Evolutionary conservation across 768 basidiomycete species (phyloP).

Genomic region (Panellus pusillus): DNA sequence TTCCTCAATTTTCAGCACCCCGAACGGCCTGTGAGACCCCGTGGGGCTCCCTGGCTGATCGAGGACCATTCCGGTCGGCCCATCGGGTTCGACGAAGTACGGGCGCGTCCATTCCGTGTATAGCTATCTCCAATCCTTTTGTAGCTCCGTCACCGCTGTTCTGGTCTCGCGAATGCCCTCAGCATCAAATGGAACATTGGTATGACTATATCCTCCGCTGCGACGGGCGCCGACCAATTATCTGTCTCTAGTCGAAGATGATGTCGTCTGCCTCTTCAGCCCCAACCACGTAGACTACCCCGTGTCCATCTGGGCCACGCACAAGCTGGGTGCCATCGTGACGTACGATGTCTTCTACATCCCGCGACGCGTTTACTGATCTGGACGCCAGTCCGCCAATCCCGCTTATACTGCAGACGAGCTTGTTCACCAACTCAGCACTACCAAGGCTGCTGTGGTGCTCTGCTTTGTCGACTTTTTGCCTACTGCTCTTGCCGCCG

Average conservation of each 20-base stretch:
- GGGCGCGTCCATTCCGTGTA: conserved; percentile 6
- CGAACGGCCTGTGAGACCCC: conserved; percentile 45
- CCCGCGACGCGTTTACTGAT: conserved; percentile 3
- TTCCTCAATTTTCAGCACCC: conserved; percentile 48
- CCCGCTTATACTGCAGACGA: conserved; percentile 60
- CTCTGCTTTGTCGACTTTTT: conserved; percentile 48
- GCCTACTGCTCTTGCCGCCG: conserved; percentile 45
- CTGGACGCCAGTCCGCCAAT: conserved; percentile 50
- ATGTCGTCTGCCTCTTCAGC: conserved; percentile 63
- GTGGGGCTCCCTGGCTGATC: conserved; percentile 54
- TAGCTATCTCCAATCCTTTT: not conserved
- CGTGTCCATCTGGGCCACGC: conserved; percentile 57
- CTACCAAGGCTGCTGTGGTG: conserved; percentile 47
- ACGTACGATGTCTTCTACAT: conserved; percentile 36
- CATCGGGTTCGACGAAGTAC: conserved; percentile 50
- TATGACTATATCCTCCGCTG: conserved; percentile 24
- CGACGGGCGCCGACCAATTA: not conserved
- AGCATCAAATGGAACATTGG: conserved; percentile 48
- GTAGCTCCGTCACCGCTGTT: conserved; percentile 44
- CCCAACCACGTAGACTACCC: conserved; percentile 69
- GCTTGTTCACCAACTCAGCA: conserved; percentile 54
- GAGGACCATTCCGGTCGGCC: conserved; percentile 52
- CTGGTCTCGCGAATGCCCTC: conserved; percentile 55
- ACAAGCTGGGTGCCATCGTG: conserved; percentile 56
- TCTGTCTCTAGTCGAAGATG: conserved; percentile 41